These are phyloP conservation scores for Trametes hirsuta DNA, from an alignment of 1,284 basidiomycete species.

Conservation along the genomic window DNA sequence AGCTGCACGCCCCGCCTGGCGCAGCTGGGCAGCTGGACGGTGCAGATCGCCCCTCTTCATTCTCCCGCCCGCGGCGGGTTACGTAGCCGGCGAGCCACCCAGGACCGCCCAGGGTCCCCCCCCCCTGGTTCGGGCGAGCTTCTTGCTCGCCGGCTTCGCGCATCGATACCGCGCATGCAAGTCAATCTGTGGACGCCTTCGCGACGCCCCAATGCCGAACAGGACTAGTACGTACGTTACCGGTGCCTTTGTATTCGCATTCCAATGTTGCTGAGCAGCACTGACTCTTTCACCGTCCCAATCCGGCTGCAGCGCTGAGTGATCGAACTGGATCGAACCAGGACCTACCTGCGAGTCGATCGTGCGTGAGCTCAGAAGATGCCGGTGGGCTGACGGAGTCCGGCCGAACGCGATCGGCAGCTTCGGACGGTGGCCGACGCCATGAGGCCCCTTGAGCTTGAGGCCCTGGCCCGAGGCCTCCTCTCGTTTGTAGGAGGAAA, in stretches of 20 bases:
- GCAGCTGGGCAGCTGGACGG: slow-evolving; percentile 1
- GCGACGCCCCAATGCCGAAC: too few species aligned
- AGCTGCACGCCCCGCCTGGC: background rate
- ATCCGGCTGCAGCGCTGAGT: too few species aligned
- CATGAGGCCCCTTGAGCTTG: background rate
- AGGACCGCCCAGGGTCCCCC: background rate
- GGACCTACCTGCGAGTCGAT: background rate
- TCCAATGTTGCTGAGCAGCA: too few species aligned
- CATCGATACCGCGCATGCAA: too few species aligned
- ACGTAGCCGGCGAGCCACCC: background rate
- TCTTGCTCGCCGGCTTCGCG: background rate
- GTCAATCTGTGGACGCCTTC: too few species aligned
- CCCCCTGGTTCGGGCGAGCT: background rate
- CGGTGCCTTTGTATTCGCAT: too few species aligned
- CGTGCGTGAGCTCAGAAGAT: background rate
- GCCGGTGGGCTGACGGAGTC: background rate
- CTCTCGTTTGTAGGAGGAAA: background rate
- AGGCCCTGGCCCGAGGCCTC: background rate
- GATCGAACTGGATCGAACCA: too few species aligned
- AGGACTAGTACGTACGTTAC: too few species aligned
- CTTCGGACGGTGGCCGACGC: background rate
- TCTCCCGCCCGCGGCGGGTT: background rate
- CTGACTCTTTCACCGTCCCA: too few species aligned
- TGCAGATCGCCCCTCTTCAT: background rate
- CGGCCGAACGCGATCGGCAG: slow-evolving; percentile 2